Conservation (phyloP, 345 rosid species). For the Raphanus sativus region DNA sequence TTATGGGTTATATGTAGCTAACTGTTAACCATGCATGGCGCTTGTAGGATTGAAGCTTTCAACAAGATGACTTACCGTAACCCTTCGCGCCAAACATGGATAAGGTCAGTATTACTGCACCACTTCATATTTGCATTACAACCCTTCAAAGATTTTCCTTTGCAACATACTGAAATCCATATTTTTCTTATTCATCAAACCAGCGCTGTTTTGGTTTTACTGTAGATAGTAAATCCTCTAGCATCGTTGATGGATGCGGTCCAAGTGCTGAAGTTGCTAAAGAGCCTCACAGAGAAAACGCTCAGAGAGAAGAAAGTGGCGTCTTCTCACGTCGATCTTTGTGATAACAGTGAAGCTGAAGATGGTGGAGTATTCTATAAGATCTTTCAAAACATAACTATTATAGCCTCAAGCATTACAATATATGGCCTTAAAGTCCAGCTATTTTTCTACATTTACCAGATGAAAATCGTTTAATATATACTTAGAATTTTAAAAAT, state of each 20-base stretch:
- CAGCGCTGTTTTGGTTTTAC: background rate
- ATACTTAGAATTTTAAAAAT: too few species aligned
- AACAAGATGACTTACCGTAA: constrained; percentile 92
- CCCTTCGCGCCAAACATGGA: constrained; percentile 92
- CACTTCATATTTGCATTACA: background rate
- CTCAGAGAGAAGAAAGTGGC: constrained; percentile 43
- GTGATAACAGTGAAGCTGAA: constrained; percentile 42
- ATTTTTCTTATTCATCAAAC: background rate
- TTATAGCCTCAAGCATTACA: too few species aligned
- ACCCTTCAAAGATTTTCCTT: background rate
- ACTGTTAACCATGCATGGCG: background rate
- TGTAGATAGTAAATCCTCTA: constrained; percentile 94
- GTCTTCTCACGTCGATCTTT: constrained; percentile 42
- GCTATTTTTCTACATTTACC: too few species aligned
- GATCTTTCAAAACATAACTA: too few species aligned
- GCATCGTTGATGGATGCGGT: constrained; percentile 97
- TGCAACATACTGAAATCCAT: background rate
- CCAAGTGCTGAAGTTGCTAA: constrained; percentile 94
- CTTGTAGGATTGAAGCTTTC: constrained; percentile 51
- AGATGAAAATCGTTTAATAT: too few species aligned
- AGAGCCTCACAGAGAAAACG: constrained; percentile 41
- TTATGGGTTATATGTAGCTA: background rate
- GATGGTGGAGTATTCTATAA: background rate
- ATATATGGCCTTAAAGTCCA: too few species aligned
- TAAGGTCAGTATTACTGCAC: constrained; percentile 46